Evolutionary conservation across 768 basidiomycete species (phyloP).

Genomic region (Mrakia frigida): DNA sequence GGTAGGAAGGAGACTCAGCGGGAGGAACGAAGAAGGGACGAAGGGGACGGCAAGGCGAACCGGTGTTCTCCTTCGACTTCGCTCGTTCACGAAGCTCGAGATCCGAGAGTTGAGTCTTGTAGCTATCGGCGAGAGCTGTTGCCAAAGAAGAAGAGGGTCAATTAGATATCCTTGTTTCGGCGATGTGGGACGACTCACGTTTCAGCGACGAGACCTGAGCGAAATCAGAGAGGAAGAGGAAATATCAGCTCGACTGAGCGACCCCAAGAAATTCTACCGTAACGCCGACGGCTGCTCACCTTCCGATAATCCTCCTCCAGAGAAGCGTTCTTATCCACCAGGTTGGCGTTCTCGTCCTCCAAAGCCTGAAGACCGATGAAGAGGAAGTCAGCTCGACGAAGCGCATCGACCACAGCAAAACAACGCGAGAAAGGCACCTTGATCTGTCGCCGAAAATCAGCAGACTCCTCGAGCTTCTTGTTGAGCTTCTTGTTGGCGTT

Average conservation of each 20-base stretch:
- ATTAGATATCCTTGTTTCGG: no score
- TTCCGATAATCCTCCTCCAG: conserved; percentile 91
- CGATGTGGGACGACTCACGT: no score
- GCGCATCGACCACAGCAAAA: background rate
- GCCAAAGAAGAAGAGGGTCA: conserved; percentile 48
- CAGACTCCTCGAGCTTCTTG: conserved; percentile 93
- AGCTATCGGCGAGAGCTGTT: conserved; percentile 85
- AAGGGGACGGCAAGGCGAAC: background rate
- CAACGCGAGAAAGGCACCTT: conserved; percentile 42
- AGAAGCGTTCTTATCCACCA: conserved; percentile 84
- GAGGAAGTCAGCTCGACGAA: background rate
- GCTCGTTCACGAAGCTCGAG: conserved; percentile 51
- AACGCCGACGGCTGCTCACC: conserved; percentile 48
- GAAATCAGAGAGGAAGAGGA: background rate
- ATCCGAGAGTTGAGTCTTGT: conserved; percentile 77
- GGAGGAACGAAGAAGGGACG: background rate
- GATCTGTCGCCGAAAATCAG: conserved; percentile 52
- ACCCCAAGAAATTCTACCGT: no score
- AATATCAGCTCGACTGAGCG: background rate
- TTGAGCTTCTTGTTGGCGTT: conserved; percentile 99
- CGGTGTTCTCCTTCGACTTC: conserved; percentile 18
- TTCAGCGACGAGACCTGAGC: conserved; percentile 7
- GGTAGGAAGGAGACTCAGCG: background rate
- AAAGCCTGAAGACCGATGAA: conserved; percentile 53
- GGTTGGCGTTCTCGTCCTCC: conserved; percentile 85